Base-by-base conservation (phyloP, 805 yeast species). In the Yarrowia deformans region DNA sequence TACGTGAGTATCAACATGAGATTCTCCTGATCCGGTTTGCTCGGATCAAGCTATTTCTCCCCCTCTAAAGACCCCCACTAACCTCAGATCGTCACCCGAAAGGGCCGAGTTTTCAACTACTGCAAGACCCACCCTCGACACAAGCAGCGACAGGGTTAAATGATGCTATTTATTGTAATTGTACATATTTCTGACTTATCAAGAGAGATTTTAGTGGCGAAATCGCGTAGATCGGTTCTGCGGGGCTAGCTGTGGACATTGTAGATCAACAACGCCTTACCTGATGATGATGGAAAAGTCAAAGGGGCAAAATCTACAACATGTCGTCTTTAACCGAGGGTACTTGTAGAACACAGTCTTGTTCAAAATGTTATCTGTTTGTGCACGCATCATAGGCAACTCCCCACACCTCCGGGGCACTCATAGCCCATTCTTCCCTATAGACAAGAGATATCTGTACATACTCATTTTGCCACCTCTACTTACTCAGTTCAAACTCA, bases 71-170 rank as follows among this genome's bases (percentile, higher is more conserved):
- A n/a, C 58, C 69, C 18, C 32, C 37, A 34, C 56, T 48, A 55
- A 40, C 52, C 13, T 79, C 79, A 86, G 81, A 86, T 91, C 80
- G 97, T 95, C 12, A 90, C 96, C 80, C 89, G 98, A 80, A 95
- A 93, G 81, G 99, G 99, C 50, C 85, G 95, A 75, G 94, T 93
- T 13, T 92, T 91, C 73, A 97, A 95, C 48, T 89, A 91, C 77
- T 94, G 99, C 84, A 95, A 93, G 79, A 84, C 95, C 60, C 91
- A 93, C 78, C 92, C 93, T 72, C 92, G 91, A 78, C 98, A 93
- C 80, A 93, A 93, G 80, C 98, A 93, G 80, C 91, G 97, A 79
- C 97, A 91, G 73, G 81, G 81, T 45, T 80, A 70, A 68, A n/a
- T 14, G 63, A 56, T 42, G 56, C 63, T 37, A 55, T 55, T 43